A percentile compares a stretch with the other conserved stretches of the same genome.
These are phyloP conservation scores for Friedmanniomyces endolithicus DNA, from an alignment of 495 filamentous ascomycete genomes.

Conservation along the genomic window DNA sequence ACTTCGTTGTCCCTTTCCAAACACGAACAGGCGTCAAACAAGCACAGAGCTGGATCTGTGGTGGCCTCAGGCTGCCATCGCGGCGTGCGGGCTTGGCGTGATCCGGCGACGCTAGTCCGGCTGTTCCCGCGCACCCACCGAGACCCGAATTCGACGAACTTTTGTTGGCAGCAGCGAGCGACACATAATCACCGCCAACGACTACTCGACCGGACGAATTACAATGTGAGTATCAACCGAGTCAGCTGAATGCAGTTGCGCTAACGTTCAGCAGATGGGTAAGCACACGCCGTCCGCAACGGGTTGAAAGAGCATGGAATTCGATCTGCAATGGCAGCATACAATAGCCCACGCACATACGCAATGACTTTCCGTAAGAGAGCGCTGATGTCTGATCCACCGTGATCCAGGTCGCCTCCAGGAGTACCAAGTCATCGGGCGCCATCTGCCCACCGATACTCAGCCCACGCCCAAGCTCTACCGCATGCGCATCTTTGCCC, in stretches of 20 bases:
- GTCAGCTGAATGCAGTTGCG: too few relatives aligned
- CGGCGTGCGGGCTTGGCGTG: neutral
- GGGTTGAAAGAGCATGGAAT: constrained; percentile 7
- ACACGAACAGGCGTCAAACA: too few relatives aligned
- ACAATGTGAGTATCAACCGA: constrained; percentile 1
- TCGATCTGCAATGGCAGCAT: neutral
- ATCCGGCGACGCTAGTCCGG: neutral
- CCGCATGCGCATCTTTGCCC: constrained; percentile 99
- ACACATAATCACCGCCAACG: constrained; percentile 12
- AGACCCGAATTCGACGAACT: constrained; percentile 2
- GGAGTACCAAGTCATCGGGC: constrained; percentile 99
- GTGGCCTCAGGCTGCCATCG: neutral
- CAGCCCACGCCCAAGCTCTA: constrained; percentile 95
- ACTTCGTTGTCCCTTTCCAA: too few relatives aligned
- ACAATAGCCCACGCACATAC: neutral
- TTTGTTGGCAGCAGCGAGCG: neutral
- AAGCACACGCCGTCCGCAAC: constrained; percentile 25
- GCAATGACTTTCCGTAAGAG: constrained; percentile 11
- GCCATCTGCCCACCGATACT: constrained; percentile 90
- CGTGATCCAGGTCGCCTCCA: constrained; percentile 72
- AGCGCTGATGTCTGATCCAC: constrained; percentile 25
- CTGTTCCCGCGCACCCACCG: neutral
- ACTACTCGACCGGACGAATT: constrained; percentile 13
- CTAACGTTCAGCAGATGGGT: constrained; percentile 35
- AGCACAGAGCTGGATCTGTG: too few relatives aligned